Base-by-base conservation (phyloP, 2,329 filamentous ascomycete species). In the Didymella keratinophila region DNA sequence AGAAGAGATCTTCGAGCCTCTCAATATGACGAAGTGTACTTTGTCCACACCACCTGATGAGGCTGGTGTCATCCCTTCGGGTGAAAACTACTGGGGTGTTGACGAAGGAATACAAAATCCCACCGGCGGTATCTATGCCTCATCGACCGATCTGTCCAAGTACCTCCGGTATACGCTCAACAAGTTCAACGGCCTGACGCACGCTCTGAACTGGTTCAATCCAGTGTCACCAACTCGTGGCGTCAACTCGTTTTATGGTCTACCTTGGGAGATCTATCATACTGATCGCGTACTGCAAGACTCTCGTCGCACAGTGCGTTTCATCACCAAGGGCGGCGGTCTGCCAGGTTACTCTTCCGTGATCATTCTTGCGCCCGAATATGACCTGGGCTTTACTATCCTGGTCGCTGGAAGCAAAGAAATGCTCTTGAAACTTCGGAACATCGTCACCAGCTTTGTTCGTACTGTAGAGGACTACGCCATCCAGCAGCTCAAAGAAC, bases 261-360 rank as follows among this genome's bases (percentile, higher is more conserved):
- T 79, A 70, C 80, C 80, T 0, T 83, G 79, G 77, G 80, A 83
- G 63, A 82, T 80, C 0, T 78, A 78, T 41, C 76, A 79, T 0
- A 79, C 76, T 2, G 73, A 78, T 37, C 69, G 70, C 5, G 72
- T 81, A 16, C 67, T 82, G 1, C 48, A 62, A 8, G 57, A 73
- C 16, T 78, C 72, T 11, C 66, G 61, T 5, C 69, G 78, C 12
- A 71, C 77, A 0, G 73, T 82, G 2, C 80, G 78, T 2, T 78
- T 82, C 60, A 69, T 79, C 34, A 81, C 80, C 2, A 83, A 83
- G 64, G 64, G 69, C 2, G 81, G 81, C 6, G 76, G 77, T 0
- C 60, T 80, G 0, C 79, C 79, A 1, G 78, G 76, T 2, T 83
- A 82, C 48, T 66, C 65, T 4, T 78, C 77, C 2, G 67, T 71